phyloP scores from a whole-genome alignment of 164 flowering plant species.

The Chloranthus sessilifolius region DNA sequence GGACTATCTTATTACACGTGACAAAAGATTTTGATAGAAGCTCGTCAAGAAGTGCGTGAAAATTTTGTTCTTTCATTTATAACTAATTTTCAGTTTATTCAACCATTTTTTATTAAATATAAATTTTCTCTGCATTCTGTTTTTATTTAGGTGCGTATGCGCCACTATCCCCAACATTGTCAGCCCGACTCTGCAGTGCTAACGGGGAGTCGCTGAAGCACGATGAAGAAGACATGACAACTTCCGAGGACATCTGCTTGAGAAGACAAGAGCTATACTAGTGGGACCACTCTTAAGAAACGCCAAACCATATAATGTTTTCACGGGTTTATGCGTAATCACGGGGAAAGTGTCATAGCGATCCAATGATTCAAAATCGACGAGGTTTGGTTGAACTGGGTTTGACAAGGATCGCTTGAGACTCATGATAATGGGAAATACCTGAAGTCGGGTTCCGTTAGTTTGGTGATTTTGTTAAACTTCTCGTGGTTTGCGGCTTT shows the following conservation, averaged over 20 bases:
- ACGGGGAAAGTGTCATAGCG: too few species aligned
- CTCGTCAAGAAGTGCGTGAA: constrained; percentile 48
- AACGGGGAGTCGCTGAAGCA: constrained; percentile 41
- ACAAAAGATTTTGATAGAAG: constrained; percentile 72
- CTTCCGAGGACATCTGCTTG: constrained; percentile 30
- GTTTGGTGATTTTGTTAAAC: too few species aligned
- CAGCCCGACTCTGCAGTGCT: constrained; percentile 47
- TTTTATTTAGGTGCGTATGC: constrained; percentile 27
- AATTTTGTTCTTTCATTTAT: not conserved
- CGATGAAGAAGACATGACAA: constrained; percentile 35
- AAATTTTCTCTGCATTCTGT: not conserved
- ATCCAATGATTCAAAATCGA: too few species aligned
- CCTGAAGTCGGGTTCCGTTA: too few species aligned
- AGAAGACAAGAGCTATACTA: constrained; percentile 38
- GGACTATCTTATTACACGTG: constrained; percentile 58
- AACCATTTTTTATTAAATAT: not conserved
- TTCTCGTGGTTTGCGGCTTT: too few species aligned
- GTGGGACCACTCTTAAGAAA: too few species aligned
- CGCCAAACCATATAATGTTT: too few species aligned
- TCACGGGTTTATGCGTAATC: too few species aligned
- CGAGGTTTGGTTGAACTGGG: too few species aligned
- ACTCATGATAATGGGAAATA: too few species aligned
- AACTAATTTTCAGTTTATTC: not conserved
- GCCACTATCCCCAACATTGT: constrained; percentile 55
- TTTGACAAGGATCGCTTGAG: too few species aligned